These are phyloP conservation scores for Decorospora gaudefroyi DNA, from an alignment of 2,329 filamentous ascomycete species.

Conservation along the genomic window DNA sequence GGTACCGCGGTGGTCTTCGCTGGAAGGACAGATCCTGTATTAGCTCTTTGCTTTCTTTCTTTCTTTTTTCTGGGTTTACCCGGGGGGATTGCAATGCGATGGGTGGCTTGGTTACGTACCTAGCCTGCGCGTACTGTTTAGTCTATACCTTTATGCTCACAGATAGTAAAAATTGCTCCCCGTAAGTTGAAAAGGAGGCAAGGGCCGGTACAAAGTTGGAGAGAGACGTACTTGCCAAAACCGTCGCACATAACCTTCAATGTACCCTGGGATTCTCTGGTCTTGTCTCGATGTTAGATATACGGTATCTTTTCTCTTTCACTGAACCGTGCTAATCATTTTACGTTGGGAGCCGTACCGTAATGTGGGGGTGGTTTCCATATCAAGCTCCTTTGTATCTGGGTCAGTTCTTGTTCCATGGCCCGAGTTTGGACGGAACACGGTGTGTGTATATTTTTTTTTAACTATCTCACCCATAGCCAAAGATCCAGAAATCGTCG, in stretches of 20 bases:
- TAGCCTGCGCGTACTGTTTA: conserved; percentile 39
- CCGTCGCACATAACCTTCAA: conserved; percentile 88
- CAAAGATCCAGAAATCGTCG: conserved; percentile 91
- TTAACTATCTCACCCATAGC: conserved; percentile 86
- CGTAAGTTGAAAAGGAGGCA: neutral
- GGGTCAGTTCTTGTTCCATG: no score
- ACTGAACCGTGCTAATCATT: no score
- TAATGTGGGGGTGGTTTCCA: conserved; percentile 98
- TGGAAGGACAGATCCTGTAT: conserved; percentile 50
- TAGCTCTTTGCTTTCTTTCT: no score
- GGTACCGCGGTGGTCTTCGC: conserved; percentile 93
- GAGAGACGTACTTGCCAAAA: conserved; percentile 89
- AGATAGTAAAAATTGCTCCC: no score
- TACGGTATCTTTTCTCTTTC: neutral
- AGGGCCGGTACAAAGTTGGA: neutral
- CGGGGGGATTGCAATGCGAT: no score
- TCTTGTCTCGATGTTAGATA: conserved; percentile 69
- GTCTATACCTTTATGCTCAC: conserved; percentile 8
- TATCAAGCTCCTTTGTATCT: conserved; percentile 94
- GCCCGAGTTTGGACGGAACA: no score
- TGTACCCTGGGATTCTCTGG: conserved; percentile 81
- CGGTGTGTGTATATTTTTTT: neutral
- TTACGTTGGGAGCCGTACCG: conserved; percentile 62
- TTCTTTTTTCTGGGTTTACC: no score
- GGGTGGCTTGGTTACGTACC: conserved; percentile 40